Conservation (phyloP, 345 rosid species). For the Anacardium occidentale region DNA sequence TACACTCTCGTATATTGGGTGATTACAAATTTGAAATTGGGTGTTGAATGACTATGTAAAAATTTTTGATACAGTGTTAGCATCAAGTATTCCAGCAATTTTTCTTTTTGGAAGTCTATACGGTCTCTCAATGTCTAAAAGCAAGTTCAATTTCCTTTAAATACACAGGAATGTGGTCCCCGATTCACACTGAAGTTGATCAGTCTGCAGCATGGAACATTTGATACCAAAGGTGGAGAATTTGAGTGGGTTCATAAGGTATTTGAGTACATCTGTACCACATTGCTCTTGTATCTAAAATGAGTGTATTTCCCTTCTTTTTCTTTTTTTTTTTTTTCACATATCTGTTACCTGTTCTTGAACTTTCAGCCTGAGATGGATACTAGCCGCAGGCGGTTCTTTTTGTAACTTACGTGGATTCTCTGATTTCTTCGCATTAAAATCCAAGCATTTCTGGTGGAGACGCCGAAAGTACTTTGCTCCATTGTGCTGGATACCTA, state of each 20-base stretch:
- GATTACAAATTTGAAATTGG: not conserved
- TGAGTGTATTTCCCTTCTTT: too few relatives aligned
- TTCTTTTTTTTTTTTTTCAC: not conserved
- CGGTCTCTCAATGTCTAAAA: not conserved
- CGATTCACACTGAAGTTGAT: conserved; percentile 75
- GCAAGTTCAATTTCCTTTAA: conserved; percentile 5
- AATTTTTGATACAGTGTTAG: not conserved
- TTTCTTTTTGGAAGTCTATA: not conserved
- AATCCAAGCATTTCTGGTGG: conserved; percentile 2
- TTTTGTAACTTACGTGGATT: conserved; percentile 45
- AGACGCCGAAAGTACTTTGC: not conserved
- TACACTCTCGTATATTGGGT: not conserved
- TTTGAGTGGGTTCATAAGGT: conserved; percentile 99
- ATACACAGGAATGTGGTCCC: conserved; percentile 83
- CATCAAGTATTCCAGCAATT: too few relatives aligned
- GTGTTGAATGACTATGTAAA: not conserved
- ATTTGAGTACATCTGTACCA: conserved; percentile 19
- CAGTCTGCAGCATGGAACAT: conserved; percentile 88
- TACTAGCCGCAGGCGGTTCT: conserved; percentile 93
- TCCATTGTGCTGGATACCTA: not conserved
- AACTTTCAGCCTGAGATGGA: conserved; percentile 82
- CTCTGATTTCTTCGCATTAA: not conserved
- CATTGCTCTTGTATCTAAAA: not conserved
- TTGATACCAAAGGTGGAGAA: conserved; percentile 81
- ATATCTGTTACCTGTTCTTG: not conserved